Base-by-base conservation (phyloP, 139 green algal genomes). In the Micractinium conductrix region DNA sequence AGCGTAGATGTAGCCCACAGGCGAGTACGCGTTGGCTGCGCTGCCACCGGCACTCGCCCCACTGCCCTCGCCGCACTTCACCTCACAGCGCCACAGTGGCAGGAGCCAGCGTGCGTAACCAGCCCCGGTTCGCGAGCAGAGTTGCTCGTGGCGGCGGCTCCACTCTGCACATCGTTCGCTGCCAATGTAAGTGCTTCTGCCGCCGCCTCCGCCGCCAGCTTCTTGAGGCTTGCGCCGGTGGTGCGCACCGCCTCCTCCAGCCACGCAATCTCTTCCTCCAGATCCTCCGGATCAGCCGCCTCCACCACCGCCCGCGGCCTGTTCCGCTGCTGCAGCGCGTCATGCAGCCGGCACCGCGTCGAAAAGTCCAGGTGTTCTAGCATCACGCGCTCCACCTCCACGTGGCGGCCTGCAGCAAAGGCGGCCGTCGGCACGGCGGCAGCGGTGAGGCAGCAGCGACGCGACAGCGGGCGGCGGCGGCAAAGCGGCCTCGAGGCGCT, bases 21-120 rank as follows among this genome's bases (percentile, higher is more conserved):
- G 12, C 30, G 30, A 10, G 42, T 21, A 60, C 43, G 42, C 2
- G 65, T 43, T 40, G n/a, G 38, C 37, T 53, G 37, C n/a, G 9
- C 42, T 40, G 21, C 24, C 24, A 1, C 43, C 1, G 21, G 28
- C 3, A 26, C 9, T 42, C 28, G 73, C n/a, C 40, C n/a, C n/a
- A n/a, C n/a, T 35, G 1, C 16, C 45, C 73, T 1, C 76, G 33
- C 35, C 79, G 33, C 45, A 2, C 74, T 45, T 30, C 69, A 89
- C 62, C 75, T 71, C 1, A 91, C 88, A 14, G 75, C 69, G 4
- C 85, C 68, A 73, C 88, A 91, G 73, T 91, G 88, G 71, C 88
- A 91, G 28, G 60, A 68, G 16, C 88, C 88, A 16, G 26, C 35
- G 55, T 91, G 85, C 21, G 48, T 88, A n/a, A 85, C 84, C 21